Evolutionary conservation across 2,329 filamentous ascomycete species (phyloP), one percentile per base, ranked within the genome.

Genomic region (Stemphylium beticola): DNA sequence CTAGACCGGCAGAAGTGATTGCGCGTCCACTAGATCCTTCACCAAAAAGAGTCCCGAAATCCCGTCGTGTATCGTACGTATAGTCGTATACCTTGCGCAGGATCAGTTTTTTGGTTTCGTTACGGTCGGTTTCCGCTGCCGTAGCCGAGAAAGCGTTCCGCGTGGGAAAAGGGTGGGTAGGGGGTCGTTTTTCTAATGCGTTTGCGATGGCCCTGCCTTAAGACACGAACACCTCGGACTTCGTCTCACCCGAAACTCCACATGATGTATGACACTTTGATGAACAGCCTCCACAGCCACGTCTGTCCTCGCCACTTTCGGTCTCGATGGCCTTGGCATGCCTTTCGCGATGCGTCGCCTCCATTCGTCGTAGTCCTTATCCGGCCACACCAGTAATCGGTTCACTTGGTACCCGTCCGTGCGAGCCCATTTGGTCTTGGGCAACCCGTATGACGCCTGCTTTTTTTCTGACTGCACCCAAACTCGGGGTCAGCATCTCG

Each of bases 231-330:
- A 39, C 51, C 51, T 39, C 46, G 45, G 51, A 41, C 18, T 31
- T 29, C 26, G 20, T 40, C 26, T 7, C 32, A 50, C n/a, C 36
- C 29, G 38, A n/a, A 18, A 42, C 57, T 44, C 53, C 41, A 38
- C 50, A 50, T 43, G 40, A 18, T 36, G 38, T 18, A 53, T 48
- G 54, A 60, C 59, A 48, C 49, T 31, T 18, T 33, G 49, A 50
- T 43, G 36, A 36, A 39, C 41, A 60, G 60, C 60, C 58, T 60
- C 58, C 60, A 61, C 56, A 55, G 58, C 60, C 58, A 51, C 58
- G 47, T 45, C 22, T 38, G 22, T 18, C n/a, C 15, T 36, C 17
- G 46, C 48, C 46, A 45, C 40, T 39, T 45, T 22, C 20, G 20
- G 18, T 11, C n/a, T 36, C 42, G 9, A 34, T 29, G n/a, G 22